Percentiles rank a stretch among this genome's conserved stretches.
phyloP scores from a whole-genome alignment of 768 basidiomycete species.

The Serendipita sp. region DNA sequence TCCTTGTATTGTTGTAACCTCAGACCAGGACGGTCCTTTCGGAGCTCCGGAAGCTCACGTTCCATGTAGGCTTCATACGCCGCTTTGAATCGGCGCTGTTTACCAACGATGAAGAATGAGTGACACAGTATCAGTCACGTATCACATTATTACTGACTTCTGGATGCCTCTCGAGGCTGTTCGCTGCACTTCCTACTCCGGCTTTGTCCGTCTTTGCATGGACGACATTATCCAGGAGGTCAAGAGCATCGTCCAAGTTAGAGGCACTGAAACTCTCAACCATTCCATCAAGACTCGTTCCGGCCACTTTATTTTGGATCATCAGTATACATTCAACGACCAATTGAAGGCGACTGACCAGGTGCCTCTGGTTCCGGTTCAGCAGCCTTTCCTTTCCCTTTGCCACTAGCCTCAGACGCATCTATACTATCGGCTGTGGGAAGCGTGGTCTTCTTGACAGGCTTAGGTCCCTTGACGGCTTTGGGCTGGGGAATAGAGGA shows the following conservation, averaged over 20 bases:
- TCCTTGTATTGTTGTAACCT: conserved; percentile 89
- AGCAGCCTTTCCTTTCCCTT: conserved; percentile 38
- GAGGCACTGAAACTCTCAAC: conserved; percentile 65
- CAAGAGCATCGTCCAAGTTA: conserved; percentile 80
- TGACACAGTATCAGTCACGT: neutral
- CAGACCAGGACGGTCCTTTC: conserved; percentile 76
- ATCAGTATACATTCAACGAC: conserved; percentile 10
- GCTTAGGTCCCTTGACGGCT: conserved; percentile 24
- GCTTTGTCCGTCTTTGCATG: conserved; percentile 90
- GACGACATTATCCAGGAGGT: conserved; percentile 64
- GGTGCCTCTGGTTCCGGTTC: conserved; percentile 72
- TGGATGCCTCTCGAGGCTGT: conserved; percentile 76
- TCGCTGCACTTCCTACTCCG: conserved; percentile 73
- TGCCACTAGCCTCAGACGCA: neutral
- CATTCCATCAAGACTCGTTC: conserved; percentile 19
- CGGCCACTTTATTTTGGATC: conserved; percentile 9
- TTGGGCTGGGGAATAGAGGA: neutral
- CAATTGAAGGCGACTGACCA: conserved; percentile 27
- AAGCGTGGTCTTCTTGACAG: conserved; percentile 40
- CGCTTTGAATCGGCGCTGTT: conserved; percentile 29
- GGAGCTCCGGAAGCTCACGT: conserved; percentile 63
- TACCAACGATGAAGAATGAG: neutral
- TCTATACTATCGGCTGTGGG: conserved; percentile 12
- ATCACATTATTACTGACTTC: conserved; percentile 40
- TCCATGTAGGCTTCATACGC: conserved; percentile 88